Evolutionary conservation across 257 asterid genomes (phyloP), one percentile per base, ranked within the genome.

Genomic region (Solanum tacnaense): DNA sequence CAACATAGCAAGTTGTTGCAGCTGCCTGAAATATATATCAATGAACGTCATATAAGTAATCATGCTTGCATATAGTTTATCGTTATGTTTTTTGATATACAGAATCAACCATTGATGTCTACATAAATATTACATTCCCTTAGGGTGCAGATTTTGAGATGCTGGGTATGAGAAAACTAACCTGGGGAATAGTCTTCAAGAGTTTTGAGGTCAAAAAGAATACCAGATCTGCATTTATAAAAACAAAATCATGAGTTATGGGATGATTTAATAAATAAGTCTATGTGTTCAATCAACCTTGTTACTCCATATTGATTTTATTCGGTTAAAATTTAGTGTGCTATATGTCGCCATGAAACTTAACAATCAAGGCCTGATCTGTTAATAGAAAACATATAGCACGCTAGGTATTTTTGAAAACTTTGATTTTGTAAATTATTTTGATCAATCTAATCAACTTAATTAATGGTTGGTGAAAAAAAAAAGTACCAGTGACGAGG

Each of bases 111-210:
- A 67, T 13, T 23, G 5, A 67, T 67, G 20, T 13, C 18, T 67
- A 5, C 11, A 67, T 18, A 18, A 18, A 56, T 56, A 56, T 18
- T 56, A 13, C 7, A 46, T 13, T n/a, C 16, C 32, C 34, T 65
- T 67, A 11, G 18, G 0, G 0, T 68, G 36, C 36, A 29, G 5
- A 29, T 29, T n/a, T 25, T 29, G 83, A 75, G 34, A 76, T 25
- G 5, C 3, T 7, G 6, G 0, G 0, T 38, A 13, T 10, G 68
- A 86, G 41, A 23, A 44, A 68, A 31, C 41, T 75, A 91, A 97
- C 99, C 98, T 95, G 99, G 7, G 99, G 96, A 86, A 96, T 93
- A 32, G 96, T 94, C 93, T 97, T 97, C 87, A 97, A 91, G 72
- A 96, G 95, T 88, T 95, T 96, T 87, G 98, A 96, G 29, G 99